Percentiles rank a stretch among this genome's conserved stretches.
Conservation (phyloP, 768 basidiomycete species). For the Gymnopilus junonius region DNA sequence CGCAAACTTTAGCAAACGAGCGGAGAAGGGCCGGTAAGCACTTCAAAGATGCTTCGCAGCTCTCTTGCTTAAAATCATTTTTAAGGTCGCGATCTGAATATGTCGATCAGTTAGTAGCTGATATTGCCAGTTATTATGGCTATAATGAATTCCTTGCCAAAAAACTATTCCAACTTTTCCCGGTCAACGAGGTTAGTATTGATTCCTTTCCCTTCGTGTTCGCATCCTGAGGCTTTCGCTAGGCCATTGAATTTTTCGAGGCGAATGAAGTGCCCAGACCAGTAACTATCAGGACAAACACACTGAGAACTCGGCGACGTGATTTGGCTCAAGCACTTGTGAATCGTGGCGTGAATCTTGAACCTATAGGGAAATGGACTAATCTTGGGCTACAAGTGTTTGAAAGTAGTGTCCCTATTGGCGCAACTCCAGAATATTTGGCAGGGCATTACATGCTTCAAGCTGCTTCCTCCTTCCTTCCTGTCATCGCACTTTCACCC, state of each 20-base stretch:
- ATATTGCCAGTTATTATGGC: constrained; percentile 95
- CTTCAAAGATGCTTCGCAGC: neutral
- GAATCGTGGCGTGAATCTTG: constrained; percentile 95
- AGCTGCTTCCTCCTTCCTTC: constrained; percentile 98
- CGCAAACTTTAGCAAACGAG: constrained; percentile 70
- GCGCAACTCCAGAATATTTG: constrained; percentile 98
- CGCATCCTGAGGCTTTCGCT: constrained; percentile 9
- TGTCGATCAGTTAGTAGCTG: constrained; percentile 81
- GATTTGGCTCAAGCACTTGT: constrained; percentile 94
- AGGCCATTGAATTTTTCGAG: constrained; percentile 99
- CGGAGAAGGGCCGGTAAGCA: constrained; percentile 68
- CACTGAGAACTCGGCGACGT: constrained; percentile 88
- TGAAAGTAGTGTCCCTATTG: constrained; percentile 94
- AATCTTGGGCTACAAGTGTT: constrained; percentile 99
- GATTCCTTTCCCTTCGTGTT: neutral
- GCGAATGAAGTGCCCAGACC: constrained; percentile 95
- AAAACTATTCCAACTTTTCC: constrained; percentile 93
- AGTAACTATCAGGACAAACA: constrained; percentile 98
- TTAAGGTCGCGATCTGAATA: constrained; percentile 88
- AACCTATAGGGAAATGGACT: constrained; percentile 99
- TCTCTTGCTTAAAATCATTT: constrained; percentile 7
- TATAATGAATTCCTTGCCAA: constrained; percentile 96
- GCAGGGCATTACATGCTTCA: constrained; percentile 99
- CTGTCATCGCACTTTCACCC: constrained; percentile 93
- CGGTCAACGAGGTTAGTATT: constrained; percentile 79